These are phyloP conservation scores for Colletotrichum camelliae DNA, from an alignment of 2,329 filamentous ascomycete genomes.

Conservation along the genomic window DNA sequence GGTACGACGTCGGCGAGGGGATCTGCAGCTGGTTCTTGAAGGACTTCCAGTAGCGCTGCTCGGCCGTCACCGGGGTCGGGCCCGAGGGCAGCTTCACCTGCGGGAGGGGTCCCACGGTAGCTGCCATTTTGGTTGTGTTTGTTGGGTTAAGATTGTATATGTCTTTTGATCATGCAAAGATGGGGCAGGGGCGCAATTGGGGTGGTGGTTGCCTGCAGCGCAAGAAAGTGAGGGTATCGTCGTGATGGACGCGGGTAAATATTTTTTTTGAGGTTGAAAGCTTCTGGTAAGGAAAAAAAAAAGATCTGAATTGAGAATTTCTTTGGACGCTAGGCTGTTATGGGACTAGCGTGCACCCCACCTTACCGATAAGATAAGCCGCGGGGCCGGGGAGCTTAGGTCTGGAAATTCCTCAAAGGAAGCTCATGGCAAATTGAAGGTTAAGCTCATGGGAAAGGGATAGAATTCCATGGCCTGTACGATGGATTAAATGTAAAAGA, in stretches of 20 bases:
- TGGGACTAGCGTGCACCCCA: slow-evolving; percentile 2
- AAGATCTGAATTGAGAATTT: slow-evolving; percentile 23
- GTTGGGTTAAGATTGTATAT: fast-evolving
- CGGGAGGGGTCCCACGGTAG: slow-evolving; percentile 80
- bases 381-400: slow-evolving; percentile 3
- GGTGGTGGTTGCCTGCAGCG: neutral
- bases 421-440: neutral
- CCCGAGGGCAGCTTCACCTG: slow-evolving; percentile 84
- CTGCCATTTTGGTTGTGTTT: slow-evolving; percentile 70
- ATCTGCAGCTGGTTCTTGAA: slow-evolving; percentile 93
- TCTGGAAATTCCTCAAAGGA: neutral
- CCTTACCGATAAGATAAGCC: slow-evolving; percentile 17
- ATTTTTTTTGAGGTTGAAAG: slow-evolving; percentile 10
- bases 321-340: neutral
- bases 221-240: slow-evolving; percentile 6
- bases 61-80: slow-evolving; percentile 82
- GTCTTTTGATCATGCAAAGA: neutral
- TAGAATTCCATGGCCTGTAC: neutral
- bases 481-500: neutral
- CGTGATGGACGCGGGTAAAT: slow-evolving; percentile 7
- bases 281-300: slow-evolving; percentile 7
- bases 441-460: neutral
- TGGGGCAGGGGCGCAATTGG: neutral
- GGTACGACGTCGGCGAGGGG: slow-evolving; percentile 87
- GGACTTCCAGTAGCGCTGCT: slow-evolving; percentile 95